Base-by-base conservation (phyloP, 352 stramenopile species). In the Phytopythium cucurbitacearum region DNA sequence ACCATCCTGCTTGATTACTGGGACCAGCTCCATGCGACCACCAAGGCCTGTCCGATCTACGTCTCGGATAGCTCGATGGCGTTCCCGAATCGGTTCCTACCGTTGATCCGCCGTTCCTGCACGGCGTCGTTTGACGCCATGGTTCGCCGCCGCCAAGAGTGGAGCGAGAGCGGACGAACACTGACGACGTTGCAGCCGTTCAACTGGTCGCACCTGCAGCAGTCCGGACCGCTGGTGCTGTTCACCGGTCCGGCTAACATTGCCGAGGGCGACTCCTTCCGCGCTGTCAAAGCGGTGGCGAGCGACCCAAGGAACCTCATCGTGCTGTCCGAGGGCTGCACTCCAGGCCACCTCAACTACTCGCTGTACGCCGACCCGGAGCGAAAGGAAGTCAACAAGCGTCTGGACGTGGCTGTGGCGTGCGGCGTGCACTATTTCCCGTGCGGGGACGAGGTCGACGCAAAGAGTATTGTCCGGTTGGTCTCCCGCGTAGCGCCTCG, bases 401-500 rank as follows among this genome's bases (percentile, higher is more conserved):
- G 72, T 0, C 65, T 95, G 12, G 76, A 80, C n/a, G 78, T 82
- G 3, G 70, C 64, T 6, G 65, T 95, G 12, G 64, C 70, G 12
- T 95, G 85, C 46, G 83, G 85, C 8, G 80, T 95, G 12, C 85
- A 95, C 54, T 92, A 89, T 34, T 87, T 94, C 38, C 85, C 85
- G 38, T 91, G 80, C 41, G 69, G 83, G 7, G 84, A 95, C 58
- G 85, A 95, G 71, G 77, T 91, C 9, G 85, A 94, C 40, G 73
- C 83, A 3, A 91, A 88, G 57, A 93, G 81, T 42, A 91, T 94
- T 38, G 80, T 93, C 33, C 80, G 91, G 42, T 65, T 95, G 5
- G 76, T 73, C 16, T 71, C 74, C 5, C 67, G 75, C 33, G 69
- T 90, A 28, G 60, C 63, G 0, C 80, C 85, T 1, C 67, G 65